These are phyloP conservation scores for Lizonia empirigonia DNA, from an alignment of 2,329 filamentous ascomycete genomes.

Conservation along the genomic window DNA sequence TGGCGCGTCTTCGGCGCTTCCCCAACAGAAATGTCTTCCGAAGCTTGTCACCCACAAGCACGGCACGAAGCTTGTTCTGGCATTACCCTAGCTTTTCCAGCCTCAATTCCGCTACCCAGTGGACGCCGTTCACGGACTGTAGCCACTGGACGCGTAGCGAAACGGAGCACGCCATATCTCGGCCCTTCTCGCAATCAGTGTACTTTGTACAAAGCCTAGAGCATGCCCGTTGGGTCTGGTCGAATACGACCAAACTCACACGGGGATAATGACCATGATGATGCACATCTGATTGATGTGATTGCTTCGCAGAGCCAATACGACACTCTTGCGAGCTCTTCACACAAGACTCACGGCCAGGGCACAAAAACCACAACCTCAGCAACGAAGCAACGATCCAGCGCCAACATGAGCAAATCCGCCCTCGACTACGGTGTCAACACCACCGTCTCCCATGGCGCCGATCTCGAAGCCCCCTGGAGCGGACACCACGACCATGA, in stretches of 20 bases:
- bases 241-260: neutral
- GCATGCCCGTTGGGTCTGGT: constrained; percentile 6
- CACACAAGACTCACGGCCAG: neutral
- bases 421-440: constrained; percentile 8
- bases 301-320: constrained; percentile 9
- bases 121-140: neutral
- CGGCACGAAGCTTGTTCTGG: constrained; percentile 18
- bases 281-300: constrained; percentile 6
- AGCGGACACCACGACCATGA: constrained; percentile 11
- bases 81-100: constrained; percentile 9
- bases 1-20: constrained; percentile 13
- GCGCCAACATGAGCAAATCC: constrained; percentile 9
- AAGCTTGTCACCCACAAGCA: constrained; percentile 19
- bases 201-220: neutral
- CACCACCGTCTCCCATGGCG: constrained; percentile 6
- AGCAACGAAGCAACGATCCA: neutral
- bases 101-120: constrained; percentile 8
- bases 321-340: constrained; percentile 9
- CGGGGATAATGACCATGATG: neutral
- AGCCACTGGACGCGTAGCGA: neutral
- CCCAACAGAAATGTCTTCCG: constrained; percentile 17
- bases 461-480: constrained; percentile 11
- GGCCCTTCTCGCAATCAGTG: constrained; percentile 11
- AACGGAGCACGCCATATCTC: constrained; percentile 17
- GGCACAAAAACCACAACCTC: neutral